phyloP scores from a whole-genome alignment of 306 rosid genomes.

The Luffa acutangula region DNA sequence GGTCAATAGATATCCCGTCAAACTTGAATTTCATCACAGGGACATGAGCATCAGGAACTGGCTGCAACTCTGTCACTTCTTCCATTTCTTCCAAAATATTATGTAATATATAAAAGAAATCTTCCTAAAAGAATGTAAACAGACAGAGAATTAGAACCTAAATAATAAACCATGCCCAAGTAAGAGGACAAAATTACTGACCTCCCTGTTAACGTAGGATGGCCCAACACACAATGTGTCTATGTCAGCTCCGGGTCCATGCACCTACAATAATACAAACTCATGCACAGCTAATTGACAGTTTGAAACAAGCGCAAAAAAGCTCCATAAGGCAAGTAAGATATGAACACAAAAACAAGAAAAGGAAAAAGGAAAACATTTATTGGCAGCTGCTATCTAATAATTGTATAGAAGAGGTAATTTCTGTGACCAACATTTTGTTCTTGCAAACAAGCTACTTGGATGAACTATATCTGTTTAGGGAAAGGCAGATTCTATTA shows the following conservation, averaged over 20 bases:
- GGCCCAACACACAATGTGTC: conserved; percentile 89
- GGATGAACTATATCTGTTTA: background rate
- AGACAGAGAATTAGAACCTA: background rate
- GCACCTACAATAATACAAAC: conserved; percentile 34
- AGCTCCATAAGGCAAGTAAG: background rate
- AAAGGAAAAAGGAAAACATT: background rate
- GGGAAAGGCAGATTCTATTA: background rate
- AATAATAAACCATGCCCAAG: background rate
- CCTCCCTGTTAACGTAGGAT: conserved; percentile 73
- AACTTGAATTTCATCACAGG: conserved; percentile 98
- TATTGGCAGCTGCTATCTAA: background rate
- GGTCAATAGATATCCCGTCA: conserved; percentile 85
- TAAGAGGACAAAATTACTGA: conserved; percentile 9
- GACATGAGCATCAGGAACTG: conserved; percentile 89
- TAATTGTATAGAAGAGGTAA: background rate
- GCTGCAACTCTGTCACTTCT: conserved; percentile 91
- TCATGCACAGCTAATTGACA: background rate
- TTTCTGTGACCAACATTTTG: background rate
- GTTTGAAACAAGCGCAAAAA: background rate
- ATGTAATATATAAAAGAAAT: conserved; percentile 71
- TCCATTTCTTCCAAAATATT: conserved; percentile 68
- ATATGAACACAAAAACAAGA: background rate
- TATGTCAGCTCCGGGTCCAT: conserved; percentile 85
- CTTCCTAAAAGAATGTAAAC: conserved; percentile 47
- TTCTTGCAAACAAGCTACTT: background rate